Base-by-base conservation (phyloP, 164 flowering plant genomes). In the Houttuynia cordata region DNA sequence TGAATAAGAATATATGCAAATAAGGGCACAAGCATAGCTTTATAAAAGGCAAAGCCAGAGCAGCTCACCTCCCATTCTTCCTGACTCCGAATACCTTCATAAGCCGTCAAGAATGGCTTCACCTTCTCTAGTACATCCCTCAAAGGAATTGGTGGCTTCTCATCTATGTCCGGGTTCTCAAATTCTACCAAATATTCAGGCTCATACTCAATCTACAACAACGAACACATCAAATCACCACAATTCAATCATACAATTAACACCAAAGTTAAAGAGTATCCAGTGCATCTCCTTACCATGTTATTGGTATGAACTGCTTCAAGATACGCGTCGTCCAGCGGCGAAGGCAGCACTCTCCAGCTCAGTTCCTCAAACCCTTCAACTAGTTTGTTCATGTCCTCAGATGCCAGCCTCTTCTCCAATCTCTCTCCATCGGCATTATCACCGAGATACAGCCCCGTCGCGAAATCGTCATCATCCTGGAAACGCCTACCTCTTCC, bases 11-110 rank as follows among this genome's bases (percentile, higher is more conserved):
- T n/a, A n/a, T n/a, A n/a, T n/a, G n/a, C n/a, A n/a, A n/a, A n/a
- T n/a, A n/a, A n/a, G n/a, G n/a, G n/a, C n/a, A n/a, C n/a, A n/a
- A n/a, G n/a, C n/a, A n/a, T n/a, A n/a, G n/a, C n/a, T n/a, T n/a
- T n/a, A n/a, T n/a, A n/a, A n/a, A n/a, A n/a, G n/a, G n/a, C n/a
- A n/a, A n/a, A n/a, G n/a, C n/a, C n/a, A n/a, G n/a, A n/a, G n/a
- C n/a, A 49, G 18, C 57, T 17, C 59, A 91, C 98, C 96, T 92
- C 89, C 96, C 96, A 89, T 74, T 92, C 96, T 69, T 87, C 85
- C 63, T 85, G 86, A 70, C 71, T 80, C 62, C 81, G 66, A 71
- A 92, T 85, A n/a, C 86, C 83, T 63, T 84, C 92, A 69, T 89
- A 87, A 19, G 77, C 75, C 91, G 87, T 80, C 68, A 89, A 61